Evolutionary conservation across 2,329 filamentous ascomycete genomes (phyloP).

Genomic region (Aspergillus sp.): DNA sequence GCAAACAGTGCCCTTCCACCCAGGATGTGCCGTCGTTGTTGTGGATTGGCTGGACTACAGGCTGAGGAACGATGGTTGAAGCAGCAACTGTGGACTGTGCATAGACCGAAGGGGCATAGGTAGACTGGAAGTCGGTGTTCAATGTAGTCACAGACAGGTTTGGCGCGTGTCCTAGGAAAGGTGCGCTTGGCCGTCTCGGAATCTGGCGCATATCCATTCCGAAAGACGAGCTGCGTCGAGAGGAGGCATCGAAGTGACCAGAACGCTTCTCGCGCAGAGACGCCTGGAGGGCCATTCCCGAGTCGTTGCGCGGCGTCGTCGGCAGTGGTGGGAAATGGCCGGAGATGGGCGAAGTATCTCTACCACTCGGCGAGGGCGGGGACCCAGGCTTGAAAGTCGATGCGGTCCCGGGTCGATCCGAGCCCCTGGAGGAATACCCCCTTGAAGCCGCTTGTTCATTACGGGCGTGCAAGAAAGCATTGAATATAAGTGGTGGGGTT

Average conservation of each 20-base stretch:
- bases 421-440: slow-evolving; percentile 41
- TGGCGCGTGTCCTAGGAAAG: slow-evolving; percentile 66
- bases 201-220: slow-evolving; percentile 68
- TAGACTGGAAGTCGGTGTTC: slow-evolving; percentile 44
- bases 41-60: slow-evolving; percentile 37
- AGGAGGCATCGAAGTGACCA: slow-evolving; percentile 79
- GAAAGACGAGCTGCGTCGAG: slow-evolving; percentile 92
- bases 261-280: slow-evolving; percentile 93
- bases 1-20: slow-evolving; percentile 51
- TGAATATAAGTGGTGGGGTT: slow-evolving; percentile 72
- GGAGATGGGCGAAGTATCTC: slow-evolving; percentile 70
- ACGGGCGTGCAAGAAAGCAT: slow-evolving; percentile 80
- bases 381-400: slow-evolving; percentile 54
- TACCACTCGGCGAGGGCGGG: slow-evolving; percentile 56
- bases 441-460: slow-evolving; percentile 56
- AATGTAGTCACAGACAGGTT: slow-evolving; percentile 47
- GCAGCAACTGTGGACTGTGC: slow-evolving; percentile 52
- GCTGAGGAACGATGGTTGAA: slow-evolving; percentile 51
- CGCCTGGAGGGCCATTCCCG: slow-evolving; percentile 80
- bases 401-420: slow-evolving; percentile 75
- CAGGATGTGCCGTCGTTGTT: slow-evolving; percentile 45
- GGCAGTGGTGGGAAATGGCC: slow-evolving; percentile 74
- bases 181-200: slow-evolving; percentile 63
- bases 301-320: slow-evolving; percentile 80
- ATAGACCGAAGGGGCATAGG: slow-evolving; percentile 51